A percentile compares a stretch with the other conserved stretches of the same genome.
phyloP scores from a whole-genome alignment of 768 basidiomycete species.

The Psilocybe cubensis region DNA sequence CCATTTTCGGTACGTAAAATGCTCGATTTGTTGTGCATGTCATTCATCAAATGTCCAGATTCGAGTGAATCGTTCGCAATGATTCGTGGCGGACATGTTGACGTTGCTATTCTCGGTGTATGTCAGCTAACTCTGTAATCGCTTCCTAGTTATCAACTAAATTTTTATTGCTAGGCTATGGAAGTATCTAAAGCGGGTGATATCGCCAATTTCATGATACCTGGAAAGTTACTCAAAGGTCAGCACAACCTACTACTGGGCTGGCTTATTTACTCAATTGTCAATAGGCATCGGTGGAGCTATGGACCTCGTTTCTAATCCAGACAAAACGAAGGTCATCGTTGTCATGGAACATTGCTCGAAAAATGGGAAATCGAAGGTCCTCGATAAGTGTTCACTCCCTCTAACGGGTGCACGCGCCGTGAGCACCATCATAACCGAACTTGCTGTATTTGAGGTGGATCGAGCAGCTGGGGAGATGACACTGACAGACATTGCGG shows the following conservation, averaged over 20 bases:
- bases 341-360: slow-evolving; percentile 90
- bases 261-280: not conserved
- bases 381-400: slow-evolving; percentile 78
- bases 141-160: not conserved
- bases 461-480: slow-evolving; percentile 76
- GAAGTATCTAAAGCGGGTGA: slow-evolving; percentile 93
- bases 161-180: slow-evolving; percentile 66
- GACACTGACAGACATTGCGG: slow-evolving; percentile 80
- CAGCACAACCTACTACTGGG: too few relatives aligned
- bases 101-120: slow-evolving; percentile 92
- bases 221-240: slow-evolving; percentile 90
- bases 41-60: slow-evolving; percentile 45
- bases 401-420: slow-evolving; percentile 89
- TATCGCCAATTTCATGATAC: slow-evolving; percentile 98
- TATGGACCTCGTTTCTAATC: slow-evolving; percentile 96
- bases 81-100: slow-evolving; percentile 96
- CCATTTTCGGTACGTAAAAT: slow-evolving; percentile 74
- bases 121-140: slow-evolving; percentile 30
- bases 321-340: slow-evolving; percentile 92
- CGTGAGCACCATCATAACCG: slow-evolving; percentile 92
- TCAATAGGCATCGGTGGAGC: slow-evolving; percentile 87
- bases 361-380: slow-evolving; percentile 89
- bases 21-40: not conserved
- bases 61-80: slow-evolving; percentile 95
- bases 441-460: slow-evolving; percentile 89